Percentiles rank a stretch among this genome's conserved stretches.
Conservation (phyloP, 163 green algal genomes). For the Trebouxiophyceae sp. region DNA sequence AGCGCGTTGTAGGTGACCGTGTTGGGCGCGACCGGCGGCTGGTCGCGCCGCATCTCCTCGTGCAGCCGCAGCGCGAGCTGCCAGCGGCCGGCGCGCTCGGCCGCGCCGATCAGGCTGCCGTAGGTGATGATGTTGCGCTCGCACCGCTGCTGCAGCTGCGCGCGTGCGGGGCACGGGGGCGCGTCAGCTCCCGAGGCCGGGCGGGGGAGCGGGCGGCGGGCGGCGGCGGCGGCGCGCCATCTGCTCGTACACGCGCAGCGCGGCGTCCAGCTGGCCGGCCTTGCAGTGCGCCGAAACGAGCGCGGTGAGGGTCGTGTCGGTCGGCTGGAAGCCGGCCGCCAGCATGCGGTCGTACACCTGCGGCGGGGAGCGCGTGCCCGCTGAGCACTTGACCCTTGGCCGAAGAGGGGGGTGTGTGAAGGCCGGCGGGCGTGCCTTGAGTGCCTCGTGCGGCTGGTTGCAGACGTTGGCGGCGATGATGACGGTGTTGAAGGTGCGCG, state of each 20-base stretch:
- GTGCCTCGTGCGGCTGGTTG: conserved; percentile 53
- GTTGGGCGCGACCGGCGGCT: conserved; percentile 60
- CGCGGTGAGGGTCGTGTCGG: conserved; percentile 70
- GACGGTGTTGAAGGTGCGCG: conserved; percentile 80
- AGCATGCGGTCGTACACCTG: conserved; percentile 66
- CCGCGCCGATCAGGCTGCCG: conserved; percentile 57
- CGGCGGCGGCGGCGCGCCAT: conserved; percentile 24
- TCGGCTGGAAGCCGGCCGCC: conserved; percentile 51
- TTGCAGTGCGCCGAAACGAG: conserved; percentile 67
- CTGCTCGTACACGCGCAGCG: conserved; percentile 59
- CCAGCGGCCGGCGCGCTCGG: conserved; percentile 62
- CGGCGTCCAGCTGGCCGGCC: conserved; percentile 58
- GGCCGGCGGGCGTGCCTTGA: conserved; percentile 14
- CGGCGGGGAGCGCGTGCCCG: background rate
- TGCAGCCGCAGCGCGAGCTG: conserved; percentile 60
- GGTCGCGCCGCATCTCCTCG: conserved; percentile 32
- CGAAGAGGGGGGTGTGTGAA: background rate
- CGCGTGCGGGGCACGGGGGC: background rate
- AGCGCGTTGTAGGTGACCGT: conserved; percentile 74
- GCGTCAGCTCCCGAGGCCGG: too few species aligned
- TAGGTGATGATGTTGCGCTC: conserved; percentile 74
- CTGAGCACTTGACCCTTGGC: background rate
- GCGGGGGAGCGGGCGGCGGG: background rate
- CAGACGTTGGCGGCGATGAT: conserved; percentile 72
- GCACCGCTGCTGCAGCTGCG: conserved; percentile 53